Evolutionary conservation across 2,329 filamentous ascomycete species (phyloP), one percentile per base, ranked within the genome.

Genomic region (Venturia asperata): DNA sequence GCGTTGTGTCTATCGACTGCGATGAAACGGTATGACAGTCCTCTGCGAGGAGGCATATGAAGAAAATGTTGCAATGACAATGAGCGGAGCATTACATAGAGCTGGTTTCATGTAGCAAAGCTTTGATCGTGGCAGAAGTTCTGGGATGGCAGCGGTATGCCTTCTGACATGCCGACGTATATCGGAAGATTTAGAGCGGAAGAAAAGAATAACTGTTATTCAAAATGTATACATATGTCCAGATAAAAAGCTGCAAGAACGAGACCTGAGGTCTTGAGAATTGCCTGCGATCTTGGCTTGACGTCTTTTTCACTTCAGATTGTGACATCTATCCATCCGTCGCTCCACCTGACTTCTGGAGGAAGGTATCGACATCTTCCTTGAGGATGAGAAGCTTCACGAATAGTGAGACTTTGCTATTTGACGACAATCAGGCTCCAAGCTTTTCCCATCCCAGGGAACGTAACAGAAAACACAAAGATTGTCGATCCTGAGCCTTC

Each of bases 1-100:
- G 72, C 72, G 3, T 62, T 68, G 61, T 74, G 73, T 68, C 63
- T 74, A 61, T 61, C 65, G 45, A 67, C 69, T 62, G 49, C 47
- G 52, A 67, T 67, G 65, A 67, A 68, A 49, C 56, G 67, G 24
- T 15, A 58, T 11, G 30, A 58, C 15, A 37, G 37, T 21, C 52
- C 52, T n/a, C 30, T 58, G 19, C 27, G 52, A 58, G 52, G 30
- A 58, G 30, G 37, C 30, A 58, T 2, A 37, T 58, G 52, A 39
- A 11, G 7, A 5, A 58, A 37, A 37, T 11, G 11, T 11, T 58
- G 30, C 15, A 37, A 39, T 24, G 17, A 37, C 13, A n/a, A 58
- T 34, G 5, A n/a, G 30, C 15, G 52, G 30, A 58, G 30, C 30
- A 58, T 58, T n/a, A 37, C 37, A 58, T 17, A 5, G 27, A 37